phyloP scores from a whole-genome alignment of 768 basidiomycete species.

The Mycena leptocephala region DNA sequence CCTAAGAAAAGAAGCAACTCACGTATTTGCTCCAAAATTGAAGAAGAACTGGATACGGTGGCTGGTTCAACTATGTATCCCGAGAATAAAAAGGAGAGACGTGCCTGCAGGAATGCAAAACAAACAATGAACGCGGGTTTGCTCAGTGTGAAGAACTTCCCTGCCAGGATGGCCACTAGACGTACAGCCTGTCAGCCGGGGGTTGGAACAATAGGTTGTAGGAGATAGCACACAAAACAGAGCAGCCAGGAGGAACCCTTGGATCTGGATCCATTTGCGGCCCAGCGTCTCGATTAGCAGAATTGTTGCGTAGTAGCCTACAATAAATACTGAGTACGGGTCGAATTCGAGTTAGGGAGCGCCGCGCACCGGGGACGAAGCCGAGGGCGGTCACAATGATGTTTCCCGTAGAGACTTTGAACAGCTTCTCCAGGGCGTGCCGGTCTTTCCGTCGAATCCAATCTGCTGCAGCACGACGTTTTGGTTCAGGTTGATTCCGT shows the following conservation, averaged over 20 bases:
- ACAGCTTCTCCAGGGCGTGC: no score
- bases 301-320: slow-evolving; percentile 80
- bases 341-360: not conserved
- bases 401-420: slow-evolving; percentile 67
- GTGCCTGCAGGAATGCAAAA: slow-evolving; percentile 67
- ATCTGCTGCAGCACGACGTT: slow-evolving; percentile 73
- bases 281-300: slow-evolving; percentile 82
- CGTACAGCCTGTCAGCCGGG: not conserved
- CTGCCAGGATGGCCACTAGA: slow-evolving; percentile 50
- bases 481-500: slow-evolving; percentile 72
- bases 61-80: not conserved
- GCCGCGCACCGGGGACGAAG: slow-evolving; percentile 75
- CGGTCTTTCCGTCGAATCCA: slow-evolving; percentile 71
- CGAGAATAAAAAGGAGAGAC: not conserved
- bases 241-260: slow-evolving; percentile 80
- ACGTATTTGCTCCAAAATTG: slow-evolving; percentile 86
- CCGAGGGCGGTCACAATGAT: slow-evolving; percentile 75
- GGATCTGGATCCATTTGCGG: slow-evolving; percentile 82
- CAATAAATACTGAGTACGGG: not conserved
- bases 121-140: slow-evolving; percentile 65
- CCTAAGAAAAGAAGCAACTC: no score
- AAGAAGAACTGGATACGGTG: slow-evolving; percentile 73
- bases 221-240: slow-evolving; percentile 67
- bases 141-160: slow-evolving; percentile 60
- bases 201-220: not conserved